Evolutionary conservation across 495 filamentous ascomycete genomes (phyloP).

Genomic region (Aspergillus nanangensis): DNA sequence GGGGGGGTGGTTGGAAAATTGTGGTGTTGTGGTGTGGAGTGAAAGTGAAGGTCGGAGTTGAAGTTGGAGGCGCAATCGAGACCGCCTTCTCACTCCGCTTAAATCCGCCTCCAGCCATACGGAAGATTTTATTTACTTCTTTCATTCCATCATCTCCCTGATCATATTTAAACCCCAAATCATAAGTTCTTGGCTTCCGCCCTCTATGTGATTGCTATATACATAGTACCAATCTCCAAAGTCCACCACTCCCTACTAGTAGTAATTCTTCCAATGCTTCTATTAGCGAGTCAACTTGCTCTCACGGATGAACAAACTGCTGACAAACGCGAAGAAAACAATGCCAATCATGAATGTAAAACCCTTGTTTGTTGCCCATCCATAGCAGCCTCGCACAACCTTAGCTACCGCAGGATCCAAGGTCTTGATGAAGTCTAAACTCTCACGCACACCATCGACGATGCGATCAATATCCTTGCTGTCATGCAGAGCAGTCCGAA

Average conservation of each 20-base stretch:
- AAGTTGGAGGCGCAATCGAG: neutral
- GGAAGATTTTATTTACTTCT: no score
- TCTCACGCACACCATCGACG: conserved; percentile 67
- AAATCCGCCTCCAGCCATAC: no score
- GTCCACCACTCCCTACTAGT: no score
- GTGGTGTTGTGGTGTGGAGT: no score
- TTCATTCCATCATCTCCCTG: no score
- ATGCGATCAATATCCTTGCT: conserved; percentile 64
- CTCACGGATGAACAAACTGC: conserved; percentile 42
- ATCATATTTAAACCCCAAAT: no score
- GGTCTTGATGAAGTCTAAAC: conserved; percentile 63
- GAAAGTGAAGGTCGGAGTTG: no score
- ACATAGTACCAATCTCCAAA: neutral
- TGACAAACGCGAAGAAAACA: conserved; percentile 42
- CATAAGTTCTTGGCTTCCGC: no score
- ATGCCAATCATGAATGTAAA: conserved; percentile 42
- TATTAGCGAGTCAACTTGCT: conserved; percentile 33
- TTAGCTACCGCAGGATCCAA: conserved; percentile 57
- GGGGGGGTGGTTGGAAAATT: neutral
- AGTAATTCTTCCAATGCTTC: no score
- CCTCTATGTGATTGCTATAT: no score
- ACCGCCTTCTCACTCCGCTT: neutral
- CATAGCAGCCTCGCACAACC: conserved; percentile 69
- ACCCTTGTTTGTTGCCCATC: conserved; percentile 44
- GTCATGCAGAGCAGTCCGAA: conserved; percentile 48